Evolutionary conservation across 805 yeast genomes (phyloP).

Genomic region (Wickerhamomyces bisporus): DNA sequence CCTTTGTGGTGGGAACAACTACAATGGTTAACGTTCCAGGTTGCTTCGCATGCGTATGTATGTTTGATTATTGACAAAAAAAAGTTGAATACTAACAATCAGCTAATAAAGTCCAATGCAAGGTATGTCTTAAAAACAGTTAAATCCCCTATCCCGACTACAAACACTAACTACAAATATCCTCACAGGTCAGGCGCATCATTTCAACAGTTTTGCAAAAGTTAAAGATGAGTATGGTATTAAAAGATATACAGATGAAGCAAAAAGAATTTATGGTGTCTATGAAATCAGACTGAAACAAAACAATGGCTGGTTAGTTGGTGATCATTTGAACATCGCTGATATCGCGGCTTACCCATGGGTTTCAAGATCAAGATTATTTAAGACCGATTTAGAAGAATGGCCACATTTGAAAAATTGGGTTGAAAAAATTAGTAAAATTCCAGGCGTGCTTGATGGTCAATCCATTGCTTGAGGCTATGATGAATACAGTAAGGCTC

Average conservation of each 20-base stretch:
- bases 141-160: too few species aligned
- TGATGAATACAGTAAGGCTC: not conserved
- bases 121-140: too few species aligned
- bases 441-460: slow-evolving; percentile 24
- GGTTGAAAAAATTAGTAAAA: slow-evolving; percentile 27
- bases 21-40: slow-evolving; percentile 50
- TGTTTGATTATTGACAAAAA: too few species aligned
- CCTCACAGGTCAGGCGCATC: slow-evolving; percentile 39
- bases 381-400: slow-evolving; percentile 6
- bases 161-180: too few species aligned
- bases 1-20: slow-evolving; percentile 42
- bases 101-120: slow-evolving; percentile 37
- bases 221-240: slow-evolving; percentile 47
- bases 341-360: slow-evolving; percentile 47
- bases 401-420: slow-evolving; percentile 36
- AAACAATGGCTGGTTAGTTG: slow-evolving; percentile 49
- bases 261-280: slow-evolving; percentile 45
- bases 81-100: not conserved
- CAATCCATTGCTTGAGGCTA: slow-evolving; percentile 3
- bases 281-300: slow-evolving; percentile 42
- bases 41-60: slow-evolving; percentile 47
- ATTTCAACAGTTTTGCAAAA: slow-evolving; percentile 37
- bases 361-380: slow-evolving; percentile 38
- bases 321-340: slow-evolving; percentile 50
- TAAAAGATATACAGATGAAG: slow-evolving; percentile 43